Conservation (phyloP, 441 rosid species). For the Eruca vesicaria region DNA sequence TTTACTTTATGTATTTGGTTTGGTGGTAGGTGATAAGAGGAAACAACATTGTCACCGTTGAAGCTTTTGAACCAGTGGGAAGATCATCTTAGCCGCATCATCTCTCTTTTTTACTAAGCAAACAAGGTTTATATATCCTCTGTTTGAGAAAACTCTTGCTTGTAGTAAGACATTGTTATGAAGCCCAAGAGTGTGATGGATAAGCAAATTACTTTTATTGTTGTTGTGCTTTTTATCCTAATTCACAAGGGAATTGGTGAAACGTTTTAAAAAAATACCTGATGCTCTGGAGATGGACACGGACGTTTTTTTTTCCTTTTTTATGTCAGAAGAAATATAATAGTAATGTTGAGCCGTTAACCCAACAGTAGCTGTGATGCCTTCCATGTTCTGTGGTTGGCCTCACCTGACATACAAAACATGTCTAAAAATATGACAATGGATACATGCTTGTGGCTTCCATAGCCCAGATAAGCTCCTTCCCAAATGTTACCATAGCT, state of each 20-base stretch:
- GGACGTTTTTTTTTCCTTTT: not conserved
- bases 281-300: too few relatives aligned
- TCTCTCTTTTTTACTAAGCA: not conserved
- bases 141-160: not conserved
- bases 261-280: too few relatives aligned
- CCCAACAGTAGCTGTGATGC: constrained; percentile 34
- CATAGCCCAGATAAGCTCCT: constrained; percentile 33
- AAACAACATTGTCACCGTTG: constrained; percentile 89
- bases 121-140: not conserved
- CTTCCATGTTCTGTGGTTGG: constrained; percentile 29
- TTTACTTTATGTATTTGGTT: not conserved
- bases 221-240: too few relatives aligned
- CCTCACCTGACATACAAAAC: constrained; percentile 33
- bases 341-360: constrained; percentile 36
- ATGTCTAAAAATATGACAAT: constrained; percentile 7
- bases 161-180: constrained; percentile 10
- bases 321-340: constrained; percentile 24
- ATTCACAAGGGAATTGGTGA: too few relatives aligned
- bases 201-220: not conserved
- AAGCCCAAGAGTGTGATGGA: constrained; percentile 27
- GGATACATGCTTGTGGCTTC: constrained; percentile 29
- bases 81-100: constrained; percentile 38
- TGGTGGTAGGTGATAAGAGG: constrained; percentile 79
- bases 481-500: constrained; percentile 33
- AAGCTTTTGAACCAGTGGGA: constrained; percentile 91